Evolutionary conservation across 805 yeast species (phyloP).

Genomic region (Hanseniaspora thailandica): DNA sequence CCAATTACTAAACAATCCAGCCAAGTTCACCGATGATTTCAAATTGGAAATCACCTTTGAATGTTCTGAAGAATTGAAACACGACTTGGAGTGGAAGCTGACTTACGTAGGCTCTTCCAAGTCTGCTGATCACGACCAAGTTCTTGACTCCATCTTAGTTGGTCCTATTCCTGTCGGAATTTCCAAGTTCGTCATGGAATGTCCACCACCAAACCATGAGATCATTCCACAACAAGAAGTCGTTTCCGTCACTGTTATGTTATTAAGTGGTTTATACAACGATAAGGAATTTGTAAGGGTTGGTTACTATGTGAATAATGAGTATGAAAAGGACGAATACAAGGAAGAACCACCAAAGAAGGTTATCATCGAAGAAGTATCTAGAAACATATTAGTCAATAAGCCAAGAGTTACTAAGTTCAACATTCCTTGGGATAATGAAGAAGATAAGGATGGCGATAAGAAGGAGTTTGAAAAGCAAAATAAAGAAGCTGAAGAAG

Average conservation of each 20-base stretch:
- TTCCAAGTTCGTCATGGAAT: slow-evolving; percentile 81
- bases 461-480: slow-evolving; percentile 53
- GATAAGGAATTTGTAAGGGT: slow-evolving; percentile 93
- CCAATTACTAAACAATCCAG: slow-evolving; percentile 87
- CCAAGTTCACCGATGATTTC: slow-evolving; percentile 82
- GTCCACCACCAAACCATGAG: slow-evolving; percentile 95
- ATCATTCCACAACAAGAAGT: slow-evolving; percentile 90
- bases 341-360: slow-evolving; percentile 88
- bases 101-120: slow-evolving; percentile 95
- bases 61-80: slow-evolving; percentile 76
- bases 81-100: slow-evolving; percentile 90
- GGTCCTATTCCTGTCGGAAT: slow-evolving; percentile 98
- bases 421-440: slow-evolving; percentile 93
- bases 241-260: slow-evolving; percentile 87
- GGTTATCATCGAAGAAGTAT: slow-evolving; percentile 88
- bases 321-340: slow-evolving; percentile 84
- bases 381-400: slow-evolving; percentile 87
- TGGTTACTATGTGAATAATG: slow-evolving; percentile 95
- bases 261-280: slow-evolving; percentile 83
- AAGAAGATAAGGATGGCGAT: slow-evolving; percentile 57
- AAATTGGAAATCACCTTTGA: slow-evolving; percentile 96
- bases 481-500: slow-evolving; percentile 52
- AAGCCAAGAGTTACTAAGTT: slow-evolving; percentile 95
- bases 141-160: slow-evolving; percentile 86
- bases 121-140: slow-evolving; percentile 92